Base-by-base conservation (phyloP, 1,139 yeast species). In the Zygosaccharomyces sapae region DNA sequence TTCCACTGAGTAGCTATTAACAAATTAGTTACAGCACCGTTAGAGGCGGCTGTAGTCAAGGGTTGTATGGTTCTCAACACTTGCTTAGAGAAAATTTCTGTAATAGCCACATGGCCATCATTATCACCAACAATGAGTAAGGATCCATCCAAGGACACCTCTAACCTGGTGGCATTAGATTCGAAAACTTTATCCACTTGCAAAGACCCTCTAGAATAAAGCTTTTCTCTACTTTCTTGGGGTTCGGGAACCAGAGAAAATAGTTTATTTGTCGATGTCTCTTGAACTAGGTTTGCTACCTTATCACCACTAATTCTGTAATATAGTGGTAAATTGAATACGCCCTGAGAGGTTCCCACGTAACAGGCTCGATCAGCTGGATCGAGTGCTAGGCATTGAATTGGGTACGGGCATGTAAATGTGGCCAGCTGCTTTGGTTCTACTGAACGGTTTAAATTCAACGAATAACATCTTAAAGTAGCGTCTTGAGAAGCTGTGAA, bases 81-180 rank as follows among this genome's bases (percentile, higher is more conserved):
- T 69, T 90, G 97, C 58, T 80, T 79, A 1, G 96, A 83, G 5
- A 80, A 79, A 6, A 85, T 73, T 63, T 90, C 97, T 59, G 86
- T 76, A 0, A 83, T 76, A 44, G 77, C 76, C 1, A 87, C 79
- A 33, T 78, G 73, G 1, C 97, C 97, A 16, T 63, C 62, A 0
- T 74, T 67, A 62, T 87, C 95, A 19, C 97, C 97, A 7, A 90
- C 79, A 1, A 86, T 70, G 7, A 92, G 60, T 38, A 71, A 66
- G 19, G 90, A 80, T 2, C 94, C 96, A 62, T 92, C 97, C 59
- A 85, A 71, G 0, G 90, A 81, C 2, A 87, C 66, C 1, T 70
- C 70, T 46, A 89, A 54, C 27, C 78, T 70, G 0, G 86, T 76
- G 4, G 84, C 77, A 2, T 66, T 54, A n/a, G 50, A 46, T 2